Evolutionary conservation across 768 basidiomycete genomes (phyloP), one percentile per base, ranked within the genome.

Genomic region (Atractiella rhizophila): DNA sequence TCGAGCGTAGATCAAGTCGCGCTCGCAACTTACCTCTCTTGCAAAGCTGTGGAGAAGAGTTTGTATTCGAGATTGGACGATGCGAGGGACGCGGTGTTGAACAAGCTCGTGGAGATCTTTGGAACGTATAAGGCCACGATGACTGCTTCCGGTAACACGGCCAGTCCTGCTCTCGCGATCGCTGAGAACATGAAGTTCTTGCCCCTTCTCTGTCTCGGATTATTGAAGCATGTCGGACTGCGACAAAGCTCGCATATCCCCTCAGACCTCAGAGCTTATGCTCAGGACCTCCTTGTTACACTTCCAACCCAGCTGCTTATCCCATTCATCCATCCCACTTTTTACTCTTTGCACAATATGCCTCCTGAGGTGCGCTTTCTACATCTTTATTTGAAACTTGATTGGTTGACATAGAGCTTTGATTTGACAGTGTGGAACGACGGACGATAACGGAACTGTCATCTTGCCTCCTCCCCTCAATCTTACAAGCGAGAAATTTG

Each of bases 301-400:
- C 58, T 96, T 37, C 91, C 91, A 0, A 75, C 82, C 3, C 81
- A 98, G 64, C 60, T 75, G 8, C 69, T 98, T 36, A 66, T 96
- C 42, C 83, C 91, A 0, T 96, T 91, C 59, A 69, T 96, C 50
- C 80, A 96, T 60, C 86, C 91, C 4, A 69, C 69, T 13, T 91
- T 98, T 67, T 96, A 88, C 62, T 78, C 83, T 4, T 62, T 98
- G 45, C 88, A 96, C 62, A 85, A 75, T 56, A 98, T 98, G 91
- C 69, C 76, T 11, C 71, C 76, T 18, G 82, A 91, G 63, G 81
- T 82, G 45, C 46, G 65, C 52, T 25, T 16, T 15, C 29, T 18
- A 13, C 23, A 28, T 36, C 23, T 44, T 5, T 19, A n/a, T n/a
- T n/a, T n/a, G n/a, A n/a, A n/a, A n/a, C n/a, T n/a, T n/a, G n/a